Evolutionary conservation across 345 rosid genomes (phyloP), one percentile per base, ranked within the genome.

Genomic region (Populus davidiana): DNA sequence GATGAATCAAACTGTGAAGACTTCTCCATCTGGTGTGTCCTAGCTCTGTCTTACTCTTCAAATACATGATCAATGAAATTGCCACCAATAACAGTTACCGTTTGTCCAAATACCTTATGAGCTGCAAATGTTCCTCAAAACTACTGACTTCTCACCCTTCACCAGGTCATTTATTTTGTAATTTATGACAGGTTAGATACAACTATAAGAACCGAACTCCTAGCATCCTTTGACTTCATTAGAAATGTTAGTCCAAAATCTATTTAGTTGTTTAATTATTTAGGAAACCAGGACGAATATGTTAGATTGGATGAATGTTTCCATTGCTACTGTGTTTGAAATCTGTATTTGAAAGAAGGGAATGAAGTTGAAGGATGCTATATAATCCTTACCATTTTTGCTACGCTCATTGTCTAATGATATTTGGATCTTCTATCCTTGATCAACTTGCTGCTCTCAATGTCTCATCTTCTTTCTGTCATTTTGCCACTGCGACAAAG

Each of bases 11-110:
- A 67, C 79, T 8, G 79, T 78, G 81, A 86, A 77, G 66, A 75
- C 77, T 75, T 71, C 88, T 21, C 82, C 87, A 6, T 83, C 86
- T 3, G 80, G 86, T 14, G 82, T 87, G 74, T 83, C 85, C 56
- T 89, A 84, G 81, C 36, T 79, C 38, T 74, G 66, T 75, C 74
- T 75, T 69, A 73, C 16, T 12, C 67, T 25, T 61, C 54, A 44
- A 69, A 75, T 67, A 67, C 69, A 70, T 47, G 70, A 68, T 31
- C 67, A 80, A 76, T 18, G 73, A 78, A 67, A 56, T 23, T 20
- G 61, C 38, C 20, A 18, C 21, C 17, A 63, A 63, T 47, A 43
- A 50, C 81, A 20, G 50, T 72, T 50, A 63, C 33, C 10, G 16
- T 23, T 38, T 41, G 3, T 16, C n/a, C 17, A 47, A 13, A 5